Evolutionary conservation across 805 yeast genomes (phyloP), one percentile per base, ranked within the genome.

Genomic region (Zygosaccharomyces lentus): DNA sequence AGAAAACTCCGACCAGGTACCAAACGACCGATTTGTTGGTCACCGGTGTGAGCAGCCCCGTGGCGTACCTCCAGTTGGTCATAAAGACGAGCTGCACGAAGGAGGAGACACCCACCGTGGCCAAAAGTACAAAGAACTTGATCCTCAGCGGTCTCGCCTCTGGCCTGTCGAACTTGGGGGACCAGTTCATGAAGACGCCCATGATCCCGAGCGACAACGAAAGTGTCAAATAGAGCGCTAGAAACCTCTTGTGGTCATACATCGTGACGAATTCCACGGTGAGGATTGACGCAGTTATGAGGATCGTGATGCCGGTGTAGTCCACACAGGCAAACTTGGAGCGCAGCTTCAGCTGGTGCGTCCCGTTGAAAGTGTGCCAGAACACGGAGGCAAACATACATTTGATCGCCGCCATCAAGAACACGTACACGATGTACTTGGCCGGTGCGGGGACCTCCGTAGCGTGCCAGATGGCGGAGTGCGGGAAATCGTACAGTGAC

Each of bases 341-440:
- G 62, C 96, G 76, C 51, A 80, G 63, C 16, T 70, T 58, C 37
- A 84, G 65, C 41, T 75, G 75, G 13, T 91, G 79, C 52, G 88
- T 85, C 50, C 88, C 82, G 48, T 84, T 79, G 66, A 88, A 90
- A 3, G 97, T 86, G 66, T 91, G 99, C 97, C 97, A 91, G 34
- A 83, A 68, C 2, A 82, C 80, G 1, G 96, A 88, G 36, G 91
- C 84, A 6, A 79, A 48, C 47, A 91, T 70, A 64, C 98, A 93
- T 53, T 81, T 78, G 51, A 86, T 60, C 12, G 93, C 84, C 2
- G 96, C 88, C 7, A 72, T 51, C 37, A 91, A 67, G 53, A 87
- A 91, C 13, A 81, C 59, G 51, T 78, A 76, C 60, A 86, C 74
- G 17, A 82, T 76, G 30, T 45, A 42, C 37, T 60, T 61, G 1